Evolutionary conservation across 164 flowering plant genomes (phyloP).

Genomic region (Saururus chinensis): DNA sequence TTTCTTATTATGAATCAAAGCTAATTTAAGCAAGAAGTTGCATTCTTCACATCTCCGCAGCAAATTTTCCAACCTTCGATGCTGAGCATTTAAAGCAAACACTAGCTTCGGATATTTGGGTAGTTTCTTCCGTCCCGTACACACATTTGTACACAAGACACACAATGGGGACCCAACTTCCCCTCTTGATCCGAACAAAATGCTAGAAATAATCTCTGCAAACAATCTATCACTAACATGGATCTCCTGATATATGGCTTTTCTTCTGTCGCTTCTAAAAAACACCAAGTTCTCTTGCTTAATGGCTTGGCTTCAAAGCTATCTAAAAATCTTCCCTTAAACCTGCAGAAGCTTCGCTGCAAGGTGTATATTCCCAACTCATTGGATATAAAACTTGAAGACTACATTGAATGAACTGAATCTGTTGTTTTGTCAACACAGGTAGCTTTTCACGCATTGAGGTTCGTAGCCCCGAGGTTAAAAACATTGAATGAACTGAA

Average conservation of each 20-base stretch:
- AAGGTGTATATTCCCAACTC: conserved; percentile 38
- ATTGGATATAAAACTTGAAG: too few relatives aligned
- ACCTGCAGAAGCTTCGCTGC: conserved; percentile 96
- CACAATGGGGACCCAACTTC: conserved; percentile 71
- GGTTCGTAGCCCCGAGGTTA: conserved; percentile 65
- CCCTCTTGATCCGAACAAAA: conserved; percentile 84
- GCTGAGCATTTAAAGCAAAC: conserved; percentile 78
- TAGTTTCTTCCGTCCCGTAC: conserved; percentile 85
- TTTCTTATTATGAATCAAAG: too few relatives aligned
- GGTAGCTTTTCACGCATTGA: conserved; percentile 93
- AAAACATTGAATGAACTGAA: too few relatives aligned
- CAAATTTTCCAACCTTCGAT: conserved; percentile 87
- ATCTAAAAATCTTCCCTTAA: conserved; percentile 86
- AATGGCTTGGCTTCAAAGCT: conserved; percentile 93
- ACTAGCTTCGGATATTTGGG: conserved; percentile 57
- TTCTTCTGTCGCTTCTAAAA: conserved; percentile 36
- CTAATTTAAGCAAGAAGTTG: too few relatives aligned
- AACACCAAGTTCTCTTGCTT: conserved; percentile 75
- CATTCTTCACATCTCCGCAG: too few relatives aligned
- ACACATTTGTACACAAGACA: conserved; percentile 89
- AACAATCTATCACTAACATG: too few relatives aligned
- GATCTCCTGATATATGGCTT: too few relatives aligned
- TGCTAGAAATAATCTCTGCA: conserved; percentile 49
- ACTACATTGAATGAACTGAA: too few relatives aligned
- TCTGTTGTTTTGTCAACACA: conserved; percentile 8